Base-by-base conservation (phyloP, 768 basidiomycete genomes). In the Cytidiella melzeri region DNA sequence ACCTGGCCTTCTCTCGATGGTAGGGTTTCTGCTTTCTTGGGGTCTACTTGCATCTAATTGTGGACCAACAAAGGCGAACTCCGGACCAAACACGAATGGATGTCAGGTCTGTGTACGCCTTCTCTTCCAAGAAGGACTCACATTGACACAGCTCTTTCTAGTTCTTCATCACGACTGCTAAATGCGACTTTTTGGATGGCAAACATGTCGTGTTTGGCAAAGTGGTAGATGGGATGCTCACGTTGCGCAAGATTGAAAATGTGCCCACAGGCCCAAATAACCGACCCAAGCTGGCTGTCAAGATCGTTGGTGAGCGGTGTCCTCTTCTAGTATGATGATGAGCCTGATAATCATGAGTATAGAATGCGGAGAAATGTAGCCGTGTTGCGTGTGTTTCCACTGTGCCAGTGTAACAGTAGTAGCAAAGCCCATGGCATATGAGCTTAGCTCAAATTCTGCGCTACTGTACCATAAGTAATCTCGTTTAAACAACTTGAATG, bases 151-250 rank as follows among this genome's bases (percentile, higher is more conserved):
- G n/a, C n/a, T 19, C 21, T 49, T 40, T 53, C 15, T 63, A 95
- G 81, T 99, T 98, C 73, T 99, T 99, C 75, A 84, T 99, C 63
- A 99, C 96, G 0, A 93, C 91, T 1, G 90, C 83, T 7, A 87
- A 89, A 57, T 95, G 94, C 55, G 91, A 94, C 54, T 98, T 98
- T 68, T 79, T 99, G 39, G 94, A 99, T 63, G 90, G 83, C 56
- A 92, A 94, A 65, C 92, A 95, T 63, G 87, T 93, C 57, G 92
- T 94, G 1, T 96, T 96, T 59, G 92, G 92, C 5, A 83, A 77
- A 56, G 87, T 95, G 28, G 79, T 90, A 54, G 91, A 96, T 50
- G 92, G 92, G 21, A 90, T 98, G 87, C 79, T 99, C 51, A 95
- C 92, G 3, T 73, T 99, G 44, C 77, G 95, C 55, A 98, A 97